Evolutionary conservation across 139 green algal species (phyloP).

Genomic region (Tetradesmus lagerheimii): DNA sequence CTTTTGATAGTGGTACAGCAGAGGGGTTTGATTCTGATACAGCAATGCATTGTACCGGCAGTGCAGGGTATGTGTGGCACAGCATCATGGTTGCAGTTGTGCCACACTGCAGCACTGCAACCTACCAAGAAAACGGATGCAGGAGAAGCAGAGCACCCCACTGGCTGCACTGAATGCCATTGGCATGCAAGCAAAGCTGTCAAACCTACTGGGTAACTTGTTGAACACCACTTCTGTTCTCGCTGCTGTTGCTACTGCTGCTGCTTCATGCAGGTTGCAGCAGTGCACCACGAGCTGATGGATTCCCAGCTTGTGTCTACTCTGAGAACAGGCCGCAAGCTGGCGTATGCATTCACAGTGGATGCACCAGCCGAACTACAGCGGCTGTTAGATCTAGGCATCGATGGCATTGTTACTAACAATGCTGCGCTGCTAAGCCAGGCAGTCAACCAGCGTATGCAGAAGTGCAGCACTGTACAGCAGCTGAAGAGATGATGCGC

Average conservation of each 20-base stretch:
- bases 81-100: too few relatives aligned
- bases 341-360: slow-evolving; percentile 57
- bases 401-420: slow-evolving; percentile 69
- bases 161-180: too few relatives aligned
- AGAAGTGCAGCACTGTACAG: not conserved
- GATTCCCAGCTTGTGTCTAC: not conserved
- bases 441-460: not conserved
- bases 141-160: too few relatives aligned
- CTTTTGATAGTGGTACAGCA: too few relatives aligned
- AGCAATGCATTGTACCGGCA: too few relatives aligned
- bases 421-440: slow-evolving; percentile 45
- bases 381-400: slow-evolving; percentile 48
- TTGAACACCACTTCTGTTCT: not conserved
- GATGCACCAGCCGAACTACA: slow-evolving; percentile 49
- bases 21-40: too few relatives aligned
- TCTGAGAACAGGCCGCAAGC: not conserved
- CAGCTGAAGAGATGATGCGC: too few relatives aligned
- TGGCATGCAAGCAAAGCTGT: too few relatives aligned
- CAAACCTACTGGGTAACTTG: too few relatives aligned
- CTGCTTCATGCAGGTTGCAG: slow-evolving; percentile 2
- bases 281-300: slow-evolving; percentile 25
- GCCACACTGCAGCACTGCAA: too few relatives aligned
- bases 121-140: too few relatives aligned
- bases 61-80: too few relatives aligned
- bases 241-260: not conserved